phyloP scores from a whole-genome alignment of 1,139 yeast species.

The Pichia sp. region DNA sequence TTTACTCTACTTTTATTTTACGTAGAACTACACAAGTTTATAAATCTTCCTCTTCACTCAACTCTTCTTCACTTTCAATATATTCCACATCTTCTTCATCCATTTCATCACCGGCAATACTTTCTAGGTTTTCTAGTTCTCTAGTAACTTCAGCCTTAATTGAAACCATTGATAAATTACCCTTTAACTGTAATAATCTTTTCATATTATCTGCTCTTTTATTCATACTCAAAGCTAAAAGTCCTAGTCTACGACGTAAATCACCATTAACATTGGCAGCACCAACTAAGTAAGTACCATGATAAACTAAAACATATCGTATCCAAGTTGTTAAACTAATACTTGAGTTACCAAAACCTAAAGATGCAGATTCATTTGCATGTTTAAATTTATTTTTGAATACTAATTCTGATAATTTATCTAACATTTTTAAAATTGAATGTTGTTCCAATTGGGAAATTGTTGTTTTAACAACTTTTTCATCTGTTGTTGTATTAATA shows the following conservation, averaged over 20 bases:
- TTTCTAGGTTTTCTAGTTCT: constrained; percentile 36
- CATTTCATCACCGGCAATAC: constrained; percentile 13
- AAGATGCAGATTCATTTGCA: constrained; percentile 45
- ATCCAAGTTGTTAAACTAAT: constrained; percentile 68
- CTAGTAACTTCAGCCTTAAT: constrained; percentile 63
- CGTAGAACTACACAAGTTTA: neutral
- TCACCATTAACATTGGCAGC: constrained; percentile 22
- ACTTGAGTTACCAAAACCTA: constrained; percentile 11
- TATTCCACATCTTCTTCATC: constrained; percentile 39
- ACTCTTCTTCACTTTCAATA: constrained; percentile 29
- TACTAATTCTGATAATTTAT: constrained; percentile 77
- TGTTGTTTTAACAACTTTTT: constrained; percentile 45
- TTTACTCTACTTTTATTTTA: neutral
- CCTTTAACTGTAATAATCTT: constrained; percentile 73
- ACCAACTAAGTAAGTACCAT: constrained; percentile 64
- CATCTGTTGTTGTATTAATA: constrained; percentile 64
- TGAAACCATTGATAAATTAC: constrained; percentile 64
- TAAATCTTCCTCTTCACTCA: constrained; percentile 28
- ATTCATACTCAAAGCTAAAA: constrained; percentile 69
- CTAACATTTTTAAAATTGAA: constrained; percentile 68
- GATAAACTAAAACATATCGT: constrained; percentile 85
- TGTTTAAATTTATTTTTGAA: constrained; percentile 40
- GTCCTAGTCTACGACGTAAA: constrained; percentile 49
- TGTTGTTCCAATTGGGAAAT: constrained; percentile 37
- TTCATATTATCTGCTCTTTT: constrained; percentile 73